Evolutionary conservation across 768 basidiomycete species (phyloP), one percentile per base, ranked within the genome.

Genomic region (Melanogaster broomeanus): DNA sequence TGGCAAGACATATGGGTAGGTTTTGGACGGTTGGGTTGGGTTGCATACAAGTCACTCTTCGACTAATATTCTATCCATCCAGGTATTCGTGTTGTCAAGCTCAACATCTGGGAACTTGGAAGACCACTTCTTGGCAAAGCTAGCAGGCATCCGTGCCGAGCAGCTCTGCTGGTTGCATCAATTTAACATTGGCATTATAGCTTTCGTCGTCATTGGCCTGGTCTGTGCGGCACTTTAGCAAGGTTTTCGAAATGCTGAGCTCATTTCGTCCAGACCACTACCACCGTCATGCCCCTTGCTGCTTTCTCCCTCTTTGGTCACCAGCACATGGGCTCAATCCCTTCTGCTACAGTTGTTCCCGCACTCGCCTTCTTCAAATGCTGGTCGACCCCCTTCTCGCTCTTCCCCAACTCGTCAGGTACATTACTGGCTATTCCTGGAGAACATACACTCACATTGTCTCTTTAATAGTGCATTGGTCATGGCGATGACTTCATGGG

Each of bases 361-460:
- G 66, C 65, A 3, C 55, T 67, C 39, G 63, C 64, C 15, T 68
- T 68, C 61, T 68, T 67, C 34, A 61, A 61, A 58, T 67, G 66
- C 48, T 68, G 34, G 66, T 67, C 34, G 66, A 67, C 21, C 66
- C 66, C 28, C 59, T 67, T 28, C 56, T 67, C 10, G 37, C 62
- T 12, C 60, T 67, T 42, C 66, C 66, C 10, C 66, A 68, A 51
- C 54, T 64, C 24, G 56, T 68, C 18, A 67, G 64, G 62, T 65
- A 53, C 49, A 51, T 45, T 8, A 6, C 27, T 5, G 4, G 5
- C 24, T 34, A 19, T 25, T 28, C 7, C 33, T 12, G 15, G 4
- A 10, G 25, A 30, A 7, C 49, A 39, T 43, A 49, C 25, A 15
- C 16, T 28, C n/a, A 38, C 15, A 31, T n/a, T 49, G 3, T 12